Base-by-base conservation (phyloP, 805 yeast species). In the Wickerhamomyces tratensis region DNA sequence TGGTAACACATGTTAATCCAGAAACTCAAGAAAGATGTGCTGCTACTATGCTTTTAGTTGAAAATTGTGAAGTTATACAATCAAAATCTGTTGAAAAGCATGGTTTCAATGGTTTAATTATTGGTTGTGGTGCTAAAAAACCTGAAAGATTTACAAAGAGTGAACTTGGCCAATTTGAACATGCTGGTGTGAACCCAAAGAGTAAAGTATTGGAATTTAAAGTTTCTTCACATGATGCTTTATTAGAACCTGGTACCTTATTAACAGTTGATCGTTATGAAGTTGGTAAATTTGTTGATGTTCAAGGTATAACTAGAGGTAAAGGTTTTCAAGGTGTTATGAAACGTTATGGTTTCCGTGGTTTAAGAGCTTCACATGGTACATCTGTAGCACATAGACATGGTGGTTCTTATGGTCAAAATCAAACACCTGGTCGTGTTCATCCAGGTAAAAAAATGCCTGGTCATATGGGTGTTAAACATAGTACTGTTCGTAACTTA, bases 381-480 rank as follows among this genome's bases (percentile, higher is more conserved):
- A 89, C 86, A 26, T 86, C 98, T 29, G 69, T 76, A 40, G 82
- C 91, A 34, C 98, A 93, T 62, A 83, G 98, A 74, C 80, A 88
- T 44, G 95, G 95, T 55, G 98, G 98, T 75, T 89, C 97, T 31
- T 88, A 84, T 54, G 98, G 98, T 77, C 87, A 82, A 62, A 85
- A 86, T 57, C 95, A 93, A 51, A 83, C 86, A 48, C 98, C 98
- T 12, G 97, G 96, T 57, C 84, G 98, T 69, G 86, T 88, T 41
- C 69, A 88, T 48, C 98, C 97, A 13, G 98, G 97, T 25, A 89
- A 86, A 68, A 91, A 88, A 66, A 91, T 93, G 98, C 95, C 98
- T 34, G 98, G 98, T 50, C 85, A 86, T 63, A 82, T 89, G 93
- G 98, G 98, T 51, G 81, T 77, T 47, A 71, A 75, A 43, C 71